These are phyloP conservation scores for Coemansia sp. DNA, from an alignment of 371 early-diverging fungal genomes.

Conservation along the genomic window DNA sequence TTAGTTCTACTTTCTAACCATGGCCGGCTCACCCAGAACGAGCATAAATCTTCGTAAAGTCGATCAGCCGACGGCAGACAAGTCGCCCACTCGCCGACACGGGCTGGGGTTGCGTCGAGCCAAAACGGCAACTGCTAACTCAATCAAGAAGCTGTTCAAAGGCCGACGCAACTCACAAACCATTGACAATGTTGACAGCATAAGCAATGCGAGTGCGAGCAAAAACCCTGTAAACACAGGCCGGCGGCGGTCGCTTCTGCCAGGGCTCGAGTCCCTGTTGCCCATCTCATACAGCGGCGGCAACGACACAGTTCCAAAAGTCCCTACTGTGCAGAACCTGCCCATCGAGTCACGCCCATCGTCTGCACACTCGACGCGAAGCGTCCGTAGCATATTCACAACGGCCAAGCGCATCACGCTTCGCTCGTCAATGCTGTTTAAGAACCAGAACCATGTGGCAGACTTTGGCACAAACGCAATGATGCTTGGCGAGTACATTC, in stretches of 20 bases:
- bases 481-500: constrained; percentile 8
- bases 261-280: constrained; percentile 1
- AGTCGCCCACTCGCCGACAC: constrained; percentile 10
- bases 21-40: background rate
- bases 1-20: background rate
- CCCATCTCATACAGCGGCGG: background rate
- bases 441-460: constrained; percentile 12
- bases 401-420: constrained; percentile 38
- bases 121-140: constrained; percentile 28
- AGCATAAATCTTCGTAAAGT: background rate
- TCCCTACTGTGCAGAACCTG: background rate
- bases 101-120: constrained; percentile 28
- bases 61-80: background rate
- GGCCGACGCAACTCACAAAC: constrained; percentile 6
- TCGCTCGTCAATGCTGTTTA: constrained; percentile 32
- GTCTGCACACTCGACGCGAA: constrained; percentile 31
- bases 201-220: background rate
- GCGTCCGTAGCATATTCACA: constrained; percentile 37
- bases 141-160: constrained; percentile 31
- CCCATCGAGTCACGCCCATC: constrained; percentile 27
- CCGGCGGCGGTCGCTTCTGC: constrained; percentile 4
- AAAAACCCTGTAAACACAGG: background rate
- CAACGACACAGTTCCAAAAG: background rate
- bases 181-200: background rate
- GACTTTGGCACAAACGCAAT: constrained; percentile 8